A percentile compares a stretch with the other conserved stretches of the same genome.
Evolutionary conservation across 2,329 filamentous ascomycete species (phyloP).

Genomic region (Meredithiella fracta): DNA sequence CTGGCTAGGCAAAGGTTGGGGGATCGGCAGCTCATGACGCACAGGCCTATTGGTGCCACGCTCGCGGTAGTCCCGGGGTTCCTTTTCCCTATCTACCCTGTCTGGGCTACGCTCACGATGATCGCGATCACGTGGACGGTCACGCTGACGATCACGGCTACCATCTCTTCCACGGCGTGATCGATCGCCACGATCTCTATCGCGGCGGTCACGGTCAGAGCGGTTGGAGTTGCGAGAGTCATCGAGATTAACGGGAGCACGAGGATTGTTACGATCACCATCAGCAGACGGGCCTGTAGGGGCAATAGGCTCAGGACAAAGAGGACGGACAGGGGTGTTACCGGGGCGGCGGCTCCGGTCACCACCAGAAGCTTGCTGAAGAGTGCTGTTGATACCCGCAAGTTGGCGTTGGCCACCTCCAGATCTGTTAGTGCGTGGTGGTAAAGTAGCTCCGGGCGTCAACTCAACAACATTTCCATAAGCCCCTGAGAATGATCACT

Average conservation of each 20-base stretch:
- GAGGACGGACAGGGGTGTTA: background rate
- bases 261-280: conserved; percentile 19
- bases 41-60: conserved; percentile 21
- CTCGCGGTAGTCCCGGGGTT: conserved; percentile 30
- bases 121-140: conserved; percentile 22
- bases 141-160: conserved; percentile 33
- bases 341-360: conserved; percentile 11
- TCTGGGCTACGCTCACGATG: conserved; percentile 31
- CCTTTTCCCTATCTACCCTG: conserved; percentile 31
- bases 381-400: conserved; percentile 41
- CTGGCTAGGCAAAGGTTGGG: conserved; percentile 12
- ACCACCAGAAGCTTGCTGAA: conserved; percentile 32
- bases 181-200: conserved; percentile 26
- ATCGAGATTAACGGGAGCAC: conserved; percentile 21
- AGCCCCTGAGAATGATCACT: background rate
- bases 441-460: background rate
- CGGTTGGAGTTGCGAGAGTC: conserved; percentile 25
- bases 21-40: conserved; percentile 15
- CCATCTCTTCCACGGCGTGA: conserved; percentile 27
- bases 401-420: background rate
- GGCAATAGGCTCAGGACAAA: conserved; percentile 8
- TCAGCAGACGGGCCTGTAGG: conserved; percentile 21
- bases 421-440: background rate
- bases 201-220: conserved; percentile 29
- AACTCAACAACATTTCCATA: conserved; percentile 1